Base-by-base conservation (phyloP, 768 basidiomycete genomes). In the Auriscalpium microsporum region DNA sequence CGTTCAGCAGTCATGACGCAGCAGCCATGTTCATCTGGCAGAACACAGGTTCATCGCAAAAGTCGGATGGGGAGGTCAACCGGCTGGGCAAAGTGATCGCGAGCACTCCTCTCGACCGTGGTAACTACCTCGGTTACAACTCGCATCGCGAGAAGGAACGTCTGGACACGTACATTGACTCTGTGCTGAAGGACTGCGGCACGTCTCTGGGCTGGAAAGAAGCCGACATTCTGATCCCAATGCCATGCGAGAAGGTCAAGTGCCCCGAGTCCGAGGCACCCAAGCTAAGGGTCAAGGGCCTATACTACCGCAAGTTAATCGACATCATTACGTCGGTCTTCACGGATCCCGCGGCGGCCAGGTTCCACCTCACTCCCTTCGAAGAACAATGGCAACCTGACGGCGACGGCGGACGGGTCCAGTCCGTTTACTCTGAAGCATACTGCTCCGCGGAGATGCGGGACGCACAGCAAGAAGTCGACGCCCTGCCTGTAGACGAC, bases 321-420 rank as follows among this genome's bases (percentile, higher is more conserved):
- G 40, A 42, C n/a, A n/a, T 42, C 40, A 42, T 42, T n/a, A 42
- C 2, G 40, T 11, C 11, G 10, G 40, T 42, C 40, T 42, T 42
- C n/a, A 11, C 40, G 40, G 40, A 42, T n/a, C 40, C 40, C 40
- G n/a, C 11, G 11, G 10, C 40, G 11, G n/a, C 40, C n/a, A 56
- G 17, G 5, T 69, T 68, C 50, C 68, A 69, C 46, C 62, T 58
- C 59, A 62, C 67, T 45, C 65, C 66, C 2, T 69, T 60, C 51
- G 57, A 65, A 36, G 61, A 67, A 51, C 57, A 58, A 28, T 69
- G 68, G 68, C 54, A 48, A 5, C 52, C 61, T 7, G 21, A 21
- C 21, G 57, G 56, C 10, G 47, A 59, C n/a, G 17, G 40, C 40
- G 40, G n/a, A 42, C 40, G 40, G 10, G 11, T n/a, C 40, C 40